Conservation (phyloP, 2,329 filamentous ascomycete genomes). For the Fusarium hostae region DNA sequence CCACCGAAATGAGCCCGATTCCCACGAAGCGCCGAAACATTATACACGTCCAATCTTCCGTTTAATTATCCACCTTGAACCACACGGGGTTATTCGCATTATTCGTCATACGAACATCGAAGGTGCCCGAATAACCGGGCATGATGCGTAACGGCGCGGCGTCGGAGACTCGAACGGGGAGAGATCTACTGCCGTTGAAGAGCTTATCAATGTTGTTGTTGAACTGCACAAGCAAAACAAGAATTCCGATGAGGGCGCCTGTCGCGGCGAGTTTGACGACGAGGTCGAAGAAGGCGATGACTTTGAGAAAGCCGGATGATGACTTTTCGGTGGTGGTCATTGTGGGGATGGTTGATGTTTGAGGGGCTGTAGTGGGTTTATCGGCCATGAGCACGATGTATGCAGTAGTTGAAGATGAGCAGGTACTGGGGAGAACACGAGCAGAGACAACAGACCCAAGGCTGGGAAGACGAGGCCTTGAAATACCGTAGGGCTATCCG, state of each 20-base stretch:
- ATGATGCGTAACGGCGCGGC: not conserved
- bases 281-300: slow-evolving; percentile 32
- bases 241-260: slow-evolving; percentile 34
- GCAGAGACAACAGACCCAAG: not conserved
- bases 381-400: slow-evolving; percentile 14
- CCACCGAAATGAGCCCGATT: not conserved
- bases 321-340: slow-evolving; percentile 17
- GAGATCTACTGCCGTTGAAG: not conserved
- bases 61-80: slow-evolving; percentile 18
- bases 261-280: slow-evolving; percentile 28
- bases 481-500: slow-evolving; percentile 21
- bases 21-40: not conserved
- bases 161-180: not conserved
- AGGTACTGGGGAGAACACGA: not conserved
- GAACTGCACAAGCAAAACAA: slow-evolving; percentile 25
- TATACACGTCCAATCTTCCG: no score
- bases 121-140: not conserved
- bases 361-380: slow-evolving; percentile 1
- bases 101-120: slow-evolving; percentile 19
- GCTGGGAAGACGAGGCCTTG: slow-evolving; percentile 5
- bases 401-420: not conserved
- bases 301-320: slow-evolving; percentile 26
- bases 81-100: not conserved
- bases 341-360: not conserved
- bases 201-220: slow-evolving; percentile 8